A percentile compares a stretch with the other conserved stretches of the same genome.
These are phyloP conservation scores for Ophiostoma perfectum DNA, from an alignment of 2,329 filamentous ascomycete species.

Conservation along the genomic window DNA sequence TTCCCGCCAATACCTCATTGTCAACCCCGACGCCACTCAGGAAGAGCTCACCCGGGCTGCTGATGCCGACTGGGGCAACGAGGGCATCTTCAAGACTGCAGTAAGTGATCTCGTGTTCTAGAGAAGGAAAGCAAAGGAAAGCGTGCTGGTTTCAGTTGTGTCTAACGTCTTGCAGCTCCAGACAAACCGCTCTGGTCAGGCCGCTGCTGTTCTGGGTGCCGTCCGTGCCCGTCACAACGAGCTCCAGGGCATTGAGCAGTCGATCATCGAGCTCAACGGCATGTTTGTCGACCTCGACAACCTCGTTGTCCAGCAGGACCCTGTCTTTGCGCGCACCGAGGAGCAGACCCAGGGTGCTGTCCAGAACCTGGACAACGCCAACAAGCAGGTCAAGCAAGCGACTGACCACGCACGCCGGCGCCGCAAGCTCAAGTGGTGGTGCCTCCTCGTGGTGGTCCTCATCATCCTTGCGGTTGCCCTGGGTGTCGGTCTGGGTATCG, in stretches of 20 bases:
- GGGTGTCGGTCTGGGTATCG: constrained; percentile 51
- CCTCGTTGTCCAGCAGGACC: constrained; percentile 67
- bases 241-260: constrained; percentile 73
- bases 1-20: constrained; percentile 72
- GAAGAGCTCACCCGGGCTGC: constrained; percentile 64
- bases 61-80: constrained; percentile 67
- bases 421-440: constrained; percentile 79
- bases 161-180: constrained; percentile 51
- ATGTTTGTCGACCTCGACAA: constrained; percentile 72
- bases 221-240: constrained; percentile 80
- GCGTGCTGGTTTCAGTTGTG: too few species aligned
- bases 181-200: constrained; percentile 68
- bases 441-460: constrained; percentile 55
- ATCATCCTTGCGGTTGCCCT: constrained; percentile 52
- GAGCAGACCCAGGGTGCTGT: constrained; percentile 60
- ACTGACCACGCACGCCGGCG: constrained; percentile 61
- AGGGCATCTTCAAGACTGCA: constrained; percentile 77
- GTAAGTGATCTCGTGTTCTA: constrained; percentile 45
- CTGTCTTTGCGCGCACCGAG: constrained; percentile 56
- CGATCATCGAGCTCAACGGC: constrained; percentile 61
- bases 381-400: constrained; percentile 62
- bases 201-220: constrained; percentile 66
- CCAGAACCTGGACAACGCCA: constrained; percentile 62
- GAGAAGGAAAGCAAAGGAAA: too few species aligned
- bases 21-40: constrained; percentile 74